These are phyloP conservation scores for Aegilops bicornis DNA, from an alignment of 176 grass and related monocot genomes.

Conservation along the genomic window DNA sequence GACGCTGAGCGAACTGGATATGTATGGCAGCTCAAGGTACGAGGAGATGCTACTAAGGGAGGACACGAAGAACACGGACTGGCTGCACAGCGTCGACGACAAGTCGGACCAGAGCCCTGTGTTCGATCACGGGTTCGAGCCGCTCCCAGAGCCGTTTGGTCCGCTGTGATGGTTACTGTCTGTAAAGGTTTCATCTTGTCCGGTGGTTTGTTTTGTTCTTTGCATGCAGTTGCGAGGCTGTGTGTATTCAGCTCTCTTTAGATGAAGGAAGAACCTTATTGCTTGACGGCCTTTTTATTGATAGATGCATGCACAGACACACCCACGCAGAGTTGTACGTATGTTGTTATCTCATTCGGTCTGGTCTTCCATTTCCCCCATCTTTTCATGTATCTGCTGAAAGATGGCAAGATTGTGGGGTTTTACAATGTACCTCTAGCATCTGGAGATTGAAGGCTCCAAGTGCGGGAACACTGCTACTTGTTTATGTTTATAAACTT, in stretches of 20 bases:
- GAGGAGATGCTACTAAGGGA: conserved; percentile 88
- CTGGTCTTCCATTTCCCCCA: conserved; percentile 36
- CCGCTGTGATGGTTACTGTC: conserved; percentile 45
- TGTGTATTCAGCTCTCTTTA: neutral
- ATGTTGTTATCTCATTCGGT: neutral
- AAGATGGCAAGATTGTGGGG: conserved; percentile 56
- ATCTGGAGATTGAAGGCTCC: conserved; percentile 15
- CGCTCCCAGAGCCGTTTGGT: conserved; percentile 87
- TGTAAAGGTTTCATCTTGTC: conserved; percentile 26
- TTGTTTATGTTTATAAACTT: neutral
- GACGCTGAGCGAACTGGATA: conserved; percentile 70
- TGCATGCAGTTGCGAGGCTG: neutral
- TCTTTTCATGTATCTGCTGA: conserved; percentile 44
- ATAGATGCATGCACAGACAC: neutral
- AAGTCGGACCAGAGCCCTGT: conserved; percentile 77
- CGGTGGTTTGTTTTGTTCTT: conserved; percentile 2
- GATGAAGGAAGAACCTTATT: neutral
- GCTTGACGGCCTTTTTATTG: neutral
- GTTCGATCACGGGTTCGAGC: conserved; percentile 87
- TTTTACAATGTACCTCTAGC: neutral
- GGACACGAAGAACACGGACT: conserved; percentile 69
- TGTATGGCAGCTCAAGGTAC: conserved; percentile 62
- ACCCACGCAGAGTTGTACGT: conserved; percentile 8
- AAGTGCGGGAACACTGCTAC: neutral
- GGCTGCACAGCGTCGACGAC: conserved; percentile 79